Percentiles rank a stretch among this genome's conserved stretches.
phyloP scores from a whole-genome alignment of 305 asterid genomes.

The Rubia peregrina region DNA sequence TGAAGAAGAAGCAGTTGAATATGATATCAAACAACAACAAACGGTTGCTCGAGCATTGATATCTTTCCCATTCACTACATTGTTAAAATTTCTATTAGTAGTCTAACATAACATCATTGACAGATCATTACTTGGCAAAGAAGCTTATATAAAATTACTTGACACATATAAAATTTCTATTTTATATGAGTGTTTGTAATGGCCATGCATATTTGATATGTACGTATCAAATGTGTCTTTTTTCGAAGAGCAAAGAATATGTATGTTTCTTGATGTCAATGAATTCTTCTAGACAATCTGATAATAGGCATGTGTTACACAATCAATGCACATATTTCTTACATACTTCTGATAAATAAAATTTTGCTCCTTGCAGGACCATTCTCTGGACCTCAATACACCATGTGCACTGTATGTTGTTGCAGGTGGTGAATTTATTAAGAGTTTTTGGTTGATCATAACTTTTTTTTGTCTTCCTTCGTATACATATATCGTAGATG shows the following conservation, averaged over 20 bases:
- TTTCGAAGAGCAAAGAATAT: constrained; percentile 1
- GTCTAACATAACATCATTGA: no score
- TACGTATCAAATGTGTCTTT: constrained; percentile 48
- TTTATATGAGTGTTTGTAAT: neutral
- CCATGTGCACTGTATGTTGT: constrained; percentile 77
- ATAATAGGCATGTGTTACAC: neutral
- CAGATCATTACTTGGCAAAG: no score
- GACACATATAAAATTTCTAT: no score
- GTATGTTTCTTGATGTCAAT: neutral
- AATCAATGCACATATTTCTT: neutral
- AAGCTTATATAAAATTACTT: no score
- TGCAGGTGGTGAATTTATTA: constrained; percentile 39
- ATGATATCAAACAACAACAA: no score
- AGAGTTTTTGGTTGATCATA: neutral
- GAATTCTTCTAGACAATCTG: neutral
- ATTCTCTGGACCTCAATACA: constrained; percentile 67
- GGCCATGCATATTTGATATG: neutral
- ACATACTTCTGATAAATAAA: constrained; percentile 10
- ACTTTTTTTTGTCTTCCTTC: neutral
- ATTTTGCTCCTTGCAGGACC: constrained; percentile 49
- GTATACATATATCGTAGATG: neutral
- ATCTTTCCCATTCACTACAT: no score
- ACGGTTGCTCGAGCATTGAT: no score
- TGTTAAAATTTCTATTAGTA: no score
- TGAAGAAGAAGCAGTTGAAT: no score